These are phyloP conservation scores for Withania somnifera DNA, from an alignment of 305 asterid genomes.

Conservation along the genomic window DNA sequence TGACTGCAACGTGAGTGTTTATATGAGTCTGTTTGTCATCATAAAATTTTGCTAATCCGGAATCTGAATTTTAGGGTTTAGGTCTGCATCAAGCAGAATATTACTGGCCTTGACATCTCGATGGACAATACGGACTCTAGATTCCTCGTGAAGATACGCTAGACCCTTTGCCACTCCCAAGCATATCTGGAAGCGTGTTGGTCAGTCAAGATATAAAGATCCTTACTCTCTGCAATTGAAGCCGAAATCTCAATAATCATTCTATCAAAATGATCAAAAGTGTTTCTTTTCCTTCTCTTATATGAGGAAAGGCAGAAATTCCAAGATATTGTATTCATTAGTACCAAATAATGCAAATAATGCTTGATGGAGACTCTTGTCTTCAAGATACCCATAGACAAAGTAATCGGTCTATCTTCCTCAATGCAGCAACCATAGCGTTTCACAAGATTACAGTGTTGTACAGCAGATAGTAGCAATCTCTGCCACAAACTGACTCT, in stretches of 20 bases:
- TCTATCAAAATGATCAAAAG: not conserved
- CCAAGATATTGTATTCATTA: not conserved
- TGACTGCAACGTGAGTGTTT: slow-evolving; percentile 77
- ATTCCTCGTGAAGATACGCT: slow-evolving; percentile 75
- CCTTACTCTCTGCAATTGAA: slow-evolving; percentile 25
- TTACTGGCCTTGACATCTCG: slow-evolving; percentile 87
- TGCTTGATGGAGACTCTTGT: slow-evolving; percentile 71
- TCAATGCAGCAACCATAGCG: slow-evolving; percentile 76
- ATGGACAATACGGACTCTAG: slow-evolving; percentile 64
- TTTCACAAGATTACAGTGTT: slow-evolving; percentile 76
- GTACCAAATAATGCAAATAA: slow-evolving; percentile 65
- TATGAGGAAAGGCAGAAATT: not conserved
- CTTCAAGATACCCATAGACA: slow-evolving; percentile 58
- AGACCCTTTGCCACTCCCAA: slow-evolving; percentile 78
- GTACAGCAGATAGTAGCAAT: slow-evolving; percentile 69
- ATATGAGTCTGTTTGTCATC: slow-evolving; percentile 74
- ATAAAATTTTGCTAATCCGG: slow-evolving; percentile 72
- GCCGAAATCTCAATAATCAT: not conserved
- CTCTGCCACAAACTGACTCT: slow-evolving; percentile 64
- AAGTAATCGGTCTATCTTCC: slow-evolving; percentile 54
- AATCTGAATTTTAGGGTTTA: slow-evolving; percentile 72
- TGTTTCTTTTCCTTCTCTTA: not conserved
- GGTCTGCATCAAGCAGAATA: slow-evolving; percentile 56
- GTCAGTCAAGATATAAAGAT: slow-evolving; percentile 46
- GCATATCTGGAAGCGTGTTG: slow-evolving; percentile 55